Percentiles rank a stretch among this genome's conserved stretches.
Evolutionary conservation across 257 asterid species (phyloP).

Genomic region (Hygrophila difformis): DNA sequence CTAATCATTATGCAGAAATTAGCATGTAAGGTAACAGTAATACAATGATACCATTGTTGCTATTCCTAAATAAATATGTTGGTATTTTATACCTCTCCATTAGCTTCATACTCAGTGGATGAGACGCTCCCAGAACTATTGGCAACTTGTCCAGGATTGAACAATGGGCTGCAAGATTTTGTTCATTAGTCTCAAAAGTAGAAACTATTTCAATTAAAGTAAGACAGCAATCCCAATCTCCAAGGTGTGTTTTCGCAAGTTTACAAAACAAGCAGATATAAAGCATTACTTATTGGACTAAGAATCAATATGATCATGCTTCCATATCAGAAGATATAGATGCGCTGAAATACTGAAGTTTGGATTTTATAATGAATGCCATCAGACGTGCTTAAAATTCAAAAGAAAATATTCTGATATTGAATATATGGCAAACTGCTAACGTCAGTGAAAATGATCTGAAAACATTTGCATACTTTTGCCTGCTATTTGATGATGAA

Average conservation of each 20-base stretch:
- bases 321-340: too few relatives aligned
- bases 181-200: not conserved
- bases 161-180: slow-evolving; percentile 56
- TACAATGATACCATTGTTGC: not conserved
- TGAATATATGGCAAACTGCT: too few relatives aligned
- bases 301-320: too few relatives aligned
- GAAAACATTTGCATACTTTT: slow-evolving; percentile 41
- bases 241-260: too few relatives aligned
- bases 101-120: slow-evolving; percentile 53
- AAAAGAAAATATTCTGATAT: too few relatives aligned
- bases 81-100: slow-evolving; percentile 71
- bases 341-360: too few relatives aligned
- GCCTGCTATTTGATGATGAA: slow-evolving; percentile 71
- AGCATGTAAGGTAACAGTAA: slow-evolving; percentile 14
- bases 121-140: slow-evolving; percentile 33
- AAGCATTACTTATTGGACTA: too few relatives aligned
- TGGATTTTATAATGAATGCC: too few relatives aligned
- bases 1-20: slow-evolving; percentile 30
- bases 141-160: slow-evolving; percentile 67
- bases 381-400: too few relatives aligned
- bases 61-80: not conserved
- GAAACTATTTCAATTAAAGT: too few relatives aligned
- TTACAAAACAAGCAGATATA: too few relatives aligned
- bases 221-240: too few relatives aligned
- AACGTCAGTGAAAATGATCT: slow-evolving; percentile 1